Base-by-base conservation (phyloP, 2,329 filamentous ascomycete species). In the Graphiopsis chlorocephala region DNA sequence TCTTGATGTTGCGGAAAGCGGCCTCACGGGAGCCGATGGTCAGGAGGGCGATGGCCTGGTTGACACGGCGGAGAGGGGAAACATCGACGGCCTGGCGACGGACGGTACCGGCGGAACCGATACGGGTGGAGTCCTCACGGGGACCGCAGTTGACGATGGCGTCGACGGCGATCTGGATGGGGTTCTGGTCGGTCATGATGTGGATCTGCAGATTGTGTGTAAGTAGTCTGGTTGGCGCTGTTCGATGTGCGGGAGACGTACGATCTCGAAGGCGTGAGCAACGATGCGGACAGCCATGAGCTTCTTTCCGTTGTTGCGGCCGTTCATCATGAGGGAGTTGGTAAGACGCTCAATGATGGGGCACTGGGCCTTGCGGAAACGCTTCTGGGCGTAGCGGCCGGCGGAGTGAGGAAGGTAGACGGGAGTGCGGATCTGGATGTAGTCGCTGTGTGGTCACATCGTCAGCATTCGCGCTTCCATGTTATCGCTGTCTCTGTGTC, bases 271-370 rank as follows among this genome's bases (percentile, higher is more conserved):
- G 78, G 94, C 84, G 88, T 99, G 95, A 76, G 93, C 93, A 78
- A 99, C 93, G 76, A 99, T 99, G 85, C 95, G 93, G 83, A 98
- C 94, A 80, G 95, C 96, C 93, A 96, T 97, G 81, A 98, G 90
- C 92, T 99, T 99, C 91, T 99, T 99, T 85, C 95, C 95, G 91
- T 97, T 99, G 92, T 99, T 99, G 85, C 95, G 95, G 84, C 95
- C 95, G 90, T 99, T 97, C 94, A 98, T 98, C 96, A 99, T 99
- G 82, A 99, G 90, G 68, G 95, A 98, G 91, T 99, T 99, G 88
- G 95, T 99, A 77, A 99, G 90, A 82, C 95, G 94, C 91, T 99
- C 95, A 81, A 99, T 97, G 90, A 99, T 98, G 78, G 95, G 95
- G 92, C 95, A 99, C 89, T 98, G 96, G 82, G 96, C 95, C 90